Conservation (phyloP, 306 rosid genomes). For the Rubus idaeus region DNA sequence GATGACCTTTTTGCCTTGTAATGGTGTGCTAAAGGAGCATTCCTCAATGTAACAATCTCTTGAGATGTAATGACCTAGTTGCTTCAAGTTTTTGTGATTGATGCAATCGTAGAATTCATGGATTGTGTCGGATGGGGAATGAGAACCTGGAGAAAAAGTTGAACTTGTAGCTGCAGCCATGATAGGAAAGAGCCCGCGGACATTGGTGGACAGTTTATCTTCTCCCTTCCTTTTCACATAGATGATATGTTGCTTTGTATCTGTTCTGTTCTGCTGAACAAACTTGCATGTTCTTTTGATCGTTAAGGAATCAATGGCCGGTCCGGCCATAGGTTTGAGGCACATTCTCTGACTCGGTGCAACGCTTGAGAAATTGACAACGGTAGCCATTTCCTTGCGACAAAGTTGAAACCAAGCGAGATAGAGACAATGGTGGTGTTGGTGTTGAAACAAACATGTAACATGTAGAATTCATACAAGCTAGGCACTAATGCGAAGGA, state of each 20-base stretch:
- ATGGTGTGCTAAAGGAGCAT: conserved; percentile 55
- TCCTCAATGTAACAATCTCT: conserved; percentile 59
- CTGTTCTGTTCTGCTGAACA: conserved; percentile 16
- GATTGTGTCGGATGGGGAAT: conserved; percentile 46
- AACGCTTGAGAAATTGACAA: conserved; percentile 26
- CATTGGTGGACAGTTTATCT: conserved; percentile 16
- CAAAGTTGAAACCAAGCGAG: background rate
- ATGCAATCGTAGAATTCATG: conserved; percentile 54
- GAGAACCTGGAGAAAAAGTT: conserved; percentile 4
- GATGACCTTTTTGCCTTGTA: conserved; percentile 64
- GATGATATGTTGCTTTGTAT: conserved; percentile 7
- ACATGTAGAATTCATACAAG: background rate
- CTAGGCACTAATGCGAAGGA: conserved; percentile 5
- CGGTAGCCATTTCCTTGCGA: conserved; percentile 26
- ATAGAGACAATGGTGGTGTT: background rate
- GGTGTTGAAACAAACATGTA: conserved; percentile 2
- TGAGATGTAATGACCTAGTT: conserved; percentile 48
- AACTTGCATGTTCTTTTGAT: conserved; percentile 29
- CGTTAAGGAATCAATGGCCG: conserved; percentile 6
- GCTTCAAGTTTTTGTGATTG: conserved; percentile 50
- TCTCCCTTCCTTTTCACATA: conserved; percentile 21
- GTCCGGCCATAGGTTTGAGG: conserved; percentile 25
- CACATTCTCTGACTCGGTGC: conserved; percentile 24
- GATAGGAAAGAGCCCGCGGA: conserved; percentile 16
- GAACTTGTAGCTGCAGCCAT: conserved; percentile 21